These are phyloP conservation scores for Conoideocrella luteorostrata DNA, from an alignment of 2,329 filamentous ascomycete species.

Conservation along the genomic window DNA sequence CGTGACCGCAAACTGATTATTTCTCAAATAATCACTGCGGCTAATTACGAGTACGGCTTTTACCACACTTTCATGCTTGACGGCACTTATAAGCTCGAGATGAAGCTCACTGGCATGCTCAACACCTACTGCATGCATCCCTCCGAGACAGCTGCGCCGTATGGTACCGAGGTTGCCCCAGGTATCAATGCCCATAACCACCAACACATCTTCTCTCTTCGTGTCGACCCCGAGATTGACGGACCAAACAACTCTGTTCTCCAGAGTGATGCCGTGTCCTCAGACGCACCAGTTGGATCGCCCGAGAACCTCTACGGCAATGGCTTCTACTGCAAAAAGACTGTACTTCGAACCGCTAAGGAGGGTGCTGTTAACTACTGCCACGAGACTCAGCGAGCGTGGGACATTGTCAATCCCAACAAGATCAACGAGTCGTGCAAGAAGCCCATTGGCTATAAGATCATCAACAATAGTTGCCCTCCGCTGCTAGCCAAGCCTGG, in stretches of 20 bases:
- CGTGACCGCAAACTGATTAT: slow-evolving; percentile 54
- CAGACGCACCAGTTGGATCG: slow-evolving; percentile 57
- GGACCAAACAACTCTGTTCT: slow-evolving; percentile 58
- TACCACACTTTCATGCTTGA: slow-evolving; percentile 38
- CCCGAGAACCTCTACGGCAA: slow-evolving; percentile 68
- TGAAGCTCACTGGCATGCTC: slow-evolving; percentile 48
- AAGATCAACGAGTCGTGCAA: slow-evolving; percentile 32
- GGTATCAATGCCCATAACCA: slow-evolving; percentile 62
- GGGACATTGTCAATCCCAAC: slow-evolving; percentile 36
- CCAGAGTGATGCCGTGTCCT: slow-evolving; percentile 60
- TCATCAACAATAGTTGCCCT: slow-evolving; percentile 40
- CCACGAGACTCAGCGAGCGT: slow-evolving; percentile 21
- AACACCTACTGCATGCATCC: slow-evolving; percentile 36
- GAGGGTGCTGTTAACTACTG: slow-evolving; percentile 18
- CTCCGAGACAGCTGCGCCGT: slow-evolving; percentile 31
- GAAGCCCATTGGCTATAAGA: slow-evolving; percentile 39
- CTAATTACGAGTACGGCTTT: slow-evolving; percentile 56
- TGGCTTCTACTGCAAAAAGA: slow-evolving; percentile 49
- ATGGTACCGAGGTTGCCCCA: slow-evolving; percentile 57
- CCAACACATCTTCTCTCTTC: slow-evolving; percentile 63
- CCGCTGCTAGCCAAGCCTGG: slow-evolving; percentile 35
- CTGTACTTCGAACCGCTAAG: slow-evolving; percentile 16
- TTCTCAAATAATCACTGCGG: slow-evolving; percentile 58
- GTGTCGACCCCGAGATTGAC: slow-evolving; percentile 60
- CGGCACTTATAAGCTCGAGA: slow-evolving; percentile 58